Evolutionary conservation across 1,139 yeast genomes (phyloP).

Genomic region (Yamadazyma siamensis): DNA sequence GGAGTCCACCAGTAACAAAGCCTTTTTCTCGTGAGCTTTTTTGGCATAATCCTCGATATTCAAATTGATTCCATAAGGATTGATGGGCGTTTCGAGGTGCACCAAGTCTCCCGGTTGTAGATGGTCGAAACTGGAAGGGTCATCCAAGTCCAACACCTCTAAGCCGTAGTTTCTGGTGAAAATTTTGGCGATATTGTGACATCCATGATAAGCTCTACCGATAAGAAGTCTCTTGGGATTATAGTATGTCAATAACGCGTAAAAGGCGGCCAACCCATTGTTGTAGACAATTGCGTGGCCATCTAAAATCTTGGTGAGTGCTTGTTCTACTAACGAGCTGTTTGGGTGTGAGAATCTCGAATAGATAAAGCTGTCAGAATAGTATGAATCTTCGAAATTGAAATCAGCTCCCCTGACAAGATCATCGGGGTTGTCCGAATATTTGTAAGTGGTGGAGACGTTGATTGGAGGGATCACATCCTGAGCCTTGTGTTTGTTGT

Average conservation of each 20-base stretch:
- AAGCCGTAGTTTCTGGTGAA: constrained; percentile 60
- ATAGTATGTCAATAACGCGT: constrained; percentile 65
- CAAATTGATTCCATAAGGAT: constrained; percentile 73
- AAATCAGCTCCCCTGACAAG: constrained; percentile 42
- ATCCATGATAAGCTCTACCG: constrained; percentile 85
- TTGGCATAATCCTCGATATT: constrained; percentile 63
- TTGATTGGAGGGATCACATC: constrained; percentile 82
- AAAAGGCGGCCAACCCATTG: constrained; percentile 79
- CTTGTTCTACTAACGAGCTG: constrained; percentile 61
- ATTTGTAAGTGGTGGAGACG: constrained; percentile 74
- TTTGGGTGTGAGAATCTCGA: constrained; percentile 77
- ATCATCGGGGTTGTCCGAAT: constrained; percentile 54
- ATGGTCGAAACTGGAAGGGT: constrained; percentile 44
- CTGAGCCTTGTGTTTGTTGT: constrained; percentile 44
- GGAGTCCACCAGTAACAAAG: constrained; percentile 70
- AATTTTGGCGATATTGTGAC: constrained; percentile 64
- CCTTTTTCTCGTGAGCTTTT: constrained; percentile 68
- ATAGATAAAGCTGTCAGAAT: constrained; percentile 39
- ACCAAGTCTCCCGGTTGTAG: constrained; percentile 69
- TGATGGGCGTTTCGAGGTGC: constrained; percentile 84
- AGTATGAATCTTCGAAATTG: constrained; percentile 12
- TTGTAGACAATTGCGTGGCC: constrained; percentile 64
- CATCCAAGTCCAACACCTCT: constrained; percentile 38
- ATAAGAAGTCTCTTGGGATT: constrained; percentile 76
- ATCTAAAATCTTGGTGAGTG: constrained; percentile 56